Evolutionary conservation across 2,329 filamentous ascomycete genomes (phyloP).

Genomic region (Drechslerella stenobrocha): DNA sequence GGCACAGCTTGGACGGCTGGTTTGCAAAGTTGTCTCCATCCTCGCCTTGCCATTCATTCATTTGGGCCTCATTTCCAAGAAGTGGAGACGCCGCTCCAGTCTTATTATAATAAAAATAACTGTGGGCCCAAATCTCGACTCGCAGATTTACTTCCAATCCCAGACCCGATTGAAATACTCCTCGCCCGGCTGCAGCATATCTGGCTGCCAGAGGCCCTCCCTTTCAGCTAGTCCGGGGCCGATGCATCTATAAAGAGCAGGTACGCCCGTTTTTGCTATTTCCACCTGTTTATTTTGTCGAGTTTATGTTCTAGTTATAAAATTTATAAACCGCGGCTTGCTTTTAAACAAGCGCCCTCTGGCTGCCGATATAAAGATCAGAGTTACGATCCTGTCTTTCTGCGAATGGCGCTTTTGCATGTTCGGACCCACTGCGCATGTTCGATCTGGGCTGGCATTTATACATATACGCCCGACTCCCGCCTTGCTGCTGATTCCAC

Average conservation of each 20-base stretch:
- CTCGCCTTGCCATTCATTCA: conserved; percentile 31
- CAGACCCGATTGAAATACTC: conserved; percentile 45
- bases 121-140: conserved; percentile 48
- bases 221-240: conserved; percentile 30
- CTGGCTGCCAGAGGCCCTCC: conserved; percentile 37
- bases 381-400: background rate
- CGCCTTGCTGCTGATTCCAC: too few relatives aligned
- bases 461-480: too few relatives aligned
- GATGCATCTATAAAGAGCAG: conserved; percentile 47
- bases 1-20: conserved; percentile 18
- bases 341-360: conserved; percentile 23
- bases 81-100: conserved; percentile 39
- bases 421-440: background rate
- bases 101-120: conserved; percentile 37
- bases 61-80: conserved; percentile 46
- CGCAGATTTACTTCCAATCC: conserved; percentile 39
- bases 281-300: conserved; percentile 13
- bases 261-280: conserved; percentile 41
- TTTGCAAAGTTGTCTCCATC: conserved; percentile 22
- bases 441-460: too few relatives aligned
- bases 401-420: background rate
- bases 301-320: conserved; percentile 19
- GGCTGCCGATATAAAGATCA: conserved; percentile 14
- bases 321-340: conserved; percentile 45
- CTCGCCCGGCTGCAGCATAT: conserved; percentile 35